These are phyloP conservation scores for Cicer yamashitae DNA, from an alignment of 306 rosid genomes.

Conservation along the genomic window DNA sequence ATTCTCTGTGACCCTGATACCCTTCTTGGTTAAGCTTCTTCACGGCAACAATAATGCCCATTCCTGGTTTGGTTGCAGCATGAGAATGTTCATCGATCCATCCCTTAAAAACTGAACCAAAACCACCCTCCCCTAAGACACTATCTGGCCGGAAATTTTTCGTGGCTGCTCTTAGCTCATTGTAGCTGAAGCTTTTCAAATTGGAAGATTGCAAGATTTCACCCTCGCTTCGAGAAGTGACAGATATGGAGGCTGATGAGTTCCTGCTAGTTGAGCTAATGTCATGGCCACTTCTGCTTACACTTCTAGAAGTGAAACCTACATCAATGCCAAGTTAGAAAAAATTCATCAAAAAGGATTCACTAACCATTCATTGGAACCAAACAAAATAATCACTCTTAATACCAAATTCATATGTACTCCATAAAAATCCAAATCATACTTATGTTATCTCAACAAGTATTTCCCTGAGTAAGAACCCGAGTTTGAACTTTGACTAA, in stretches of 20 bases:
- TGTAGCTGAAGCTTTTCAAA: constrained; percentile 69
- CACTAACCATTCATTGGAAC: constrained; percentile 30
- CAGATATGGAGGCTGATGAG: constrained; percentile 65
- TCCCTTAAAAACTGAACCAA: constrained; percentile 95
- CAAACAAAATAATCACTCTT: constrained; percentile 16
- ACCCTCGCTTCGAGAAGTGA: constrained; percentile 80
- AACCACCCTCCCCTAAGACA: constrained; percentile 95
- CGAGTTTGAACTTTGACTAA: no score
- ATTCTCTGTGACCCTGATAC: constrained; percentile 91
- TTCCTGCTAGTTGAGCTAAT: constrained; percentile 61
- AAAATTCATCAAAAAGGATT: constrained; percentile 12
- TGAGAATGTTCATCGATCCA: constrained; percentile 85
- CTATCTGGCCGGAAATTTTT: constrained; percentile 94
- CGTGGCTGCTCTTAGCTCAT: constrained; percentile 75
- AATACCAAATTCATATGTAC: constrained; percentile 30
- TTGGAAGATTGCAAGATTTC: constrained; percentile 79
- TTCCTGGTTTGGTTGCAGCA: constrained; percentile 78
- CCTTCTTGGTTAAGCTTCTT: constrained; percentile 94
- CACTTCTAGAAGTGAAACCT: constrained; percentile 73
- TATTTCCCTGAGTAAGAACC: background rate
- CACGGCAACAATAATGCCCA: constrained; percentile 84
- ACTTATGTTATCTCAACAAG: constrained; percentile 10
- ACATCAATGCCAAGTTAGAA: constrained; percentile 38
- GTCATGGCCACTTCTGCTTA: constrained; percentile 63
- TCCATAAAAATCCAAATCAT: constrained; percentile 30